These are phyloP conservation scores for Iberis pinnata DNA, from an alignment of 345 rosid species.

Conservation along the genomic window DNA sequence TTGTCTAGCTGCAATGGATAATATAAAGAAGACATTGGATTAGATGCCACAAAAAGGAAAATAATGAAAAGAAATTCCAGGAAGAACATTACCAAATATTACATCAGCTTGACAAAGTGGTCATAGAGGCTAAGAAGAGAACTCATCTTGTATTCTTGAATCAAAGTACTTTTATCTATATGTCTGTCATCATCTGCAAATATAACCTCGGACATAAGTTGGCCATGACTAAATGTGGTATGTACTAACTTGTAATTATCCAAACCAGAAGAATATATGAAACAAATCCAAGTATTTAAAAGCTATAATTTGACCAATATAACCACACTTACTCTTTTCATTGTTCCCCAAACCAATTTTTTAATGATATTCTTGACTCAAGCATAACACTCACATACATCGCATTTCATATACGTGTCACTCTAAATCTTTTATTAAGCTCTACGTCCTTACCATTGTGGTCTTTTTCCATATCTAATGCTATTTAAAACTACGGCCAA, in stretches of 20 bases:
- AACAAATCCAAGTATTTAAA: constrained; percentile 13
- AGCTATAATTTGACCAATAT: too few species aligned
- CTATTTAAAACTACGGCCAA: constrained; percentile 85
- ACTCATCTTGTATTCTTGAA: constrained; percentile 64
- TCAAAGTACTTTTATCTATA: constrained; percentile 34
- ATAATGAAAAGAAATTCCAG: constrained; percentile 1
- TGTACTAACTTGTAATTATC: constrained; percentile 1
- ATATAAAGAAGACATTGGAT: constrained; percentile 3
- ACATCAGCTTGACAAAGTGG: too few species aligned
- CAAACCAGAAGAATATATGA: constrained; percentile 8
- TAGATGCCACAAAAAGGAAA: constrained; percentile 6
- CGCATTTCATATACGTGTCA: constrained; percentile 80
- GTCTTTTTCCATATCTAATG: constrained; percentile 98
- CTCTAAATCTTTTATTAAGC: too few species aligned
- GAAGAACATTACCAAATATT: constrained; percentile 55
- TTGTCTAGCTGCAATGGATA: constrained; percentile 51
- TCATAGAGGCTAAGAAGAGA: too few species aligned
- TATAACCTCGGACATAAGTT: too few species aligned
- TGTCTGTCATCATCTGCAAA: constrained; percentile 56
- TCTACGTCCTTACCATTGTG: constrained; percentile 85
- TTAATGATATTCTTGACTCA: too few species aligned
- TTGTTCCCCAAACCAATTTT: constrained; percentile 83
- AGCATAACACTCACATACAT: constrained; percentile 93
- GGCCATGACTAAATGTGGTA: too few species aligned
- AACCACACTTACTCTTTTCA: too few species aligned